phyloP scores from a whole-genome alignment of 805 yeast species.

The Sugiyamaella floridensis region DNA sequence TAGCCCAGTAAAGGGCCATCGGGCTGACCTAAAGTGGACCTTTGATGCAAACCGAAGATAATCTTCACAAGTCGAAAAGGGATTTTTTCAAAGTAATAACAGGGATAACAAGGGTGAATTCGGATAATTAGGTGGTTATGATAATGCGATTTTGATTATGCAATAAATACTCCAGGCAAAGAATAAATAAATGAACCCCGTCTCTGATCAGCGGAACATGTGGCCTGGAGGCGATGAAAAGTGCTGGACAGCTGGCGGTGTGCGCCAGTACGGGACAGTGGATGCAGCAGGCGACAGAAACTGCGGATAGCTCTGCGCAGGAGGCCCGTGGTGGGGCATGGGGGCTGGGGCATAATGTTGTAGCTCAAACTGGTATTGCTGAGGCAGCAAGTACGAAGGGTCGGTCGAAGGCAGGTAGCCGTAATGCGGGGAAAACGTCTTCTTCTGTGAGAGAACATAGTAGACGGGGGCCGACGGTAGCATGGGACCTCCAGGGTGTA shows the following conservation, averaged over 20 bases:
- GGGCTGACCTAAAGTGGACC: too few relatives aligned
- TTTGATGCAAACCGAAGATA: not conserved
- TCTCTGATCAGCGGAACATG: not conserved
- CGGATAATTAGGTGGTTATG: too few relatives aligned
- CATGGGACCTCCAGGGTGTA: not conserved
- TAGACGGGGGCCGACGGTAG: conserved; percentile 9
- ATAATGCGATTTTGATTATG: not conserved
- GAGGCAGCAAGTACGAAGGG: conserved; percentile 5
- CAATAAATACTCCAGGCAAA: not conserved
- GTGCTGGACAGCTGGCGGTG: conserved; percentile 1
- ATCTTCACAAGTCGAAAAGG: too few relatives aligned
- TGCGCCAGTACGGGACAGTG: not conserved
- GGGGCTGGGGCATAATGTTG: conserved; percentile 12
- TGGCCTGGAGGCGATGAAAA: conserved; percentile 9
- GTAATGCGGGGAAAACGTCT: conserved; percentile 14
- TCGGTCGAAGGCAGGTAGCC: conserved; percentile 9
- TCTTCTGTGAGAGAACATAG: conserved; percentile 11
- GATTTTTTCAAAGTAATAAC: too few relatives aligned
- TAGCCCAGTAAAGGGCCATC: too few relatives aligned
- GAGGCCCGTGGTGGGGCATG: not conserved
- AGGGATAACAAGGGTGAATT: too few relatives aligned
- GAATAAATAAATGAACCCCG: not conserved
- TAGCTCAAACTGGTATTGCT: conserved; percentile 16
- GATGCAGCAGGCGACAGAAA: conserved; percentile 5
- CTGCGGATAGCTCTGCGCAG: conserved; percentile 2